Conservation (phyloP, 83 land plant species). For the Larix sibirica region DNA sequence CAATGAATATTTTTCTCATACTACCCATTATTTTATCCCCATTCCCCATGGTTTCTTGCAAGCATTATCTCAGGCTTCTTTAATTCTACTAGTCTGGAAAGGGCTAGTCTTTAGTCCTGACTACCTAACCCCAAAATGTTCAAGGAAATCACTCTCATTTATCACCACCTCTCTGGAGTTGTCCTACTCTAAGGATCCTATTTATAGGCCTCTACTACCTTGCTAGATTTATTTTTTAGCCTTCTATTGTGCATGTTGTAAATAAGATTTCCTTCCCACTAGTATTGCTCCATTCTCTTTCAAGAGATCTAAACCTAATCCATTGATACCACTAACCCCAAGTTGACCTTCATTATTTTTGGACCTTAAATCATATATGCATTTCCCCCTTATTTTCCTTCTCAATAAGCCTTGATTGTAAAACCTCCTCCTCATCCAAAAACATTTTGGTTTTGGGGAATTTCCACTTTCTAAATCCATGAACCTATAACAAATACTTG, state of each 20-base stretch:
- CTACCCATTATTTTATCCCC: background rate
- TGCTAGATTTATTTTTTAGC: background rate
- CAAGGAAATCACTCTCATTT: background rate
- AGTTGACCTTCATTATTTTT: too few relatives aligned
- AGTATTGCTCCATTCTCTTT: too few relatives aligned
- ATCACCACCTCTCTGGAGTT: background rate
- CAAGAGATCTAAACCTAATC: too few relatives aligned
- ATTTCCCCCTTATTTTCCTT: too few relatives aligned
- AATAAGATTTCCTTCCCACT: background rate
- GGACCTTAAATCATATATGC: too few relatives aligned
- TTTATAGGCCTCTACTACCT: background rate
- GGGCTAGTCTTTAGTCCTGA: background rate
- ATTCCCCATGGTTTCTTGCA: background rate
- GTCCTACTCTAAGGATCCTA: background rate
- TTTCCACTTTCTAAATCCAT: too few relatives aligned
- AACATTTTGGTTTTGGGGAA: too few relatives aligned
- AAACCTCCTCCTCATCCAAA: too few relatives aligned
- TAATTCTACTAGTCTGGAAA: background rate
- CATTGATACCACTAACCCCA: too few relatives aligned
- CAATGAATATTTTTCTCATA: background rate
- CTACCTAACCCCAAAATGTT: background rate
- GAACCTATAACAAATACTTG: too few relatives aligned
- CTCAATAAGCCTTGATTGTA: too few relatives aligned
- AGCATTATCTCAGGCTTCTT: background rate
- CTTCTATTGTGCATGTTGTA: background rate